Percentiles rank a stretch among this genome's conserved stretches.
Conservation (phyloP, 768 basidiomycete genomes). For the Boletus tomentosulus region DNA sequence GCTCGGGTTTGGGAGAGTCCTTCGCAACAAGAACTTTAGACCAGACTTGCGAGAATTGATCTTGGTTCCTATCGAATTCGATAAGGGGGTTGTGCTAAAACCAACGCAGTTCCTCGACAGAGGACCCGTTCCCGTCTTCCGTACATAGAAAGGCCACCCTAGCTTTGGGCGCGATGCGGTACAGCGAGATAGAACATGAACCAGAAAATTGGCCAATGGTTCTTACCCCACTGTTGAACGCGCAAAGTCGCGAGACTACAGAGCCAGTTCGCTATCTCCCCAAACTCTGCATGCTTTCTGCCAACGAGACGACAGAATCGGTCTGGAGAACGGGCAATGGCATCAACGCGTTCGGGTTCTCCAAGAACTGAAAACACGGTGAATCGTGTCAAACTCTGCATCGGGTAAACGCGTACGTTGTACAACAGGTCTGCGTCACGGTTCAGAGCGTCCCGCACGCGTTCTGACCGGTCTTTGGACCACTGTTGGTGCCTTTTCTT, state of each 20-base stretch:
- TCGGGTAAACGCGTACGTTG: conserved; percentile 13
- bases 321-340: background rate
- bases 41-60: too few relatives aligned
- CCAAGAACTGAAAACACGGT: conserved; percentile 8
- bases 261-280: conserved; percentile 10
- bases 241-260: background rate
- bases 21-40: background rate
- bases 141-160: background rate
- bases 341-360: conserved; percentile 4
- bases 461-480: conserved; percentile 24
- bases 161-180: background rate
- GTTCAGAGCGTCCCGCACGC: conserved; percentile 24
- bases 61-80: background rate
- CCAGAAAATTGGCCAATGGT: background rate
- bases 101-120: background rate
- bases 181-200: background rate
- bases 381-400: background rate
- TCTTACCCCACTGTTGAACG: background rate
- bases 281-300: conserved; percentile 17
- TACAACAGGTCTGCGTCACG: conserved; percentile 25
- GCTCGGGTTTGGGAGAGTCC: background rate
- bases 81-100: background rate
- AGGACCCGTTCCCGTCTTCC: too few relatives aligned
- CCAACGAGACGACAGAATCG: conserved; percentile 13
- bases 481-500: conserved; percentile 22